phyloP scores from a whole-genome alignment of 495 filamentous ascomycete genomes.

The Bathelium albidoporum region DNA sequence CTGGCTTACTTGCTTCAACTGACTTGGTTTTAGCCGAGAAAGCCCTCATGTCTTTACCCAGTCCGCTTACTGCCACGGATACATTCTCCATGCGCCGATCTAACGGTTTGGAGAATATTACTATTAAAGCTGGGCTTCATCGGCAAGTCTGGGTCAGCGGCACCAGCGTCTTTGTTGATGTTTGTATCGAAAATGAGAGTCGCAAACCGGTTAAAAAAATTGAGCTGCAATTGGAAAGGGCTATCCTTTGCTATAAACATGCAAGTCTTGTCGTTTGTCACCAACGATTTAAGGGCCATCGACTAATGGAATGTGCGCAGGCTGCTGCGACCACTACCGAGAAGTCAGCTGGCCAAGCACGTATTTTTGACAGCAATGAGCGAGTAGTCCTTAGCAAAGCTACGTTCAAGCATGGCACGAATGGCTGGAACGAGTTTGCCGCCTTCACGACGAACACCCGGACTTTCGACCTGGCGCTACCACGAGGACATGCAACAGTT shows the following conservation, averaged over 20 bases:
- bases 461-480: constrained; percentile 44
- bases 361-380: constrained; percentile 42
- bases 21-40: constrained; percentile 34
- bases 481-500: constrained; percentile 40
- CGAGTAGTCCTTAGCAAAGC: constrained; percentile 33
- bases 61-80: constrained; percentile 41
- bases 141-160: constrained; percentile 50
- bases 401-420: constrained; percentile 31
- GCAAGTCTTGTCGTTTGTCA: constrained; percentile 19
- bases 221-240: constrained; percentile 39
- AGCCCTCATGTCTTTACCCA: constrained; percentile 41
- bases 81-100: constrained; percentile 33
- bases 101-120: constrained; percentile 31
- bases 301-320: constrained; percentile 18
- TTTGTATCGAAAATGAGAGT: constrained; percentile 41
- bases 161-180: constrained; percentile 44
- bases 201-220: constrained; percentile 38
- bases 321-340: constrained; percentile 40
- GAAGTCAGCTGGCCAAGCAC: constrained; percentile 38
- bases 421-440: constrained; percentile 37
- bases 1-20: constrained; percentile 14
- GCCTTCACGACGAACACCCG: constrained; percentile 37
- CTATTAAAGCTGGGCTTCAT: constrained; percentile 44
- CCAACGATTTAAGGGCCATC: not conserved
- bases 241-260: constrained; percentile 40